A percentile compares a stretch with the other conserved stretches of the same genome.
Conservation (phyloP, 495 filamentous ascomycete genomes). For the Astrocystis sublimbata region DNA sequence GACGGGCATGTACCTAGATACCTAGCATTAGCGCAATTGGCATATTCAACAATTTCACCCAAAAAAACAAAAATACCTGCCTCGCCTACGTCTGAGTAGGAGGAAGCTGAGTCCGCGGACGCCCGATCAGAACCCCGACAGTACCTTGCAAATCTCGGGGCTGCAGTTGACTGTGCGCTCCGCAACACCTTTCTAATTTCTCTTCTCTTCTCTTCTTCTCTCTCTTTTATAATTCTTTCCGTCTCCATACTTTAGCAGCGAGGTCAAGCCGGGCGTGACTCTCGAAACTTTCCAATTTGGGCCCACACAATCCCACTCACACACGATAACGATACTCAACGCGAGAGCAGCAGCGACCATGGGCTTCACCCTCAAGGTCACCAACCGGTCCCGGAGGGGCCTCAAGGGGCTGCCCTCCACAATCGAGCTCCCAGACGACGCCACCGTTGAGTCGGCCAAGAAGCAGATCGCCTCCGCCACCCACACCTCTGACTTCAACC, state of each 20-base stretch:
- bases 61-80: background rate
- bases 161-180: background rate
- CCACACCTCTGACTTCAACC: slow-evolving; percentile 56
- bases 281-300: background rate
- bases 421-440: slow-evolving; percentile 59
- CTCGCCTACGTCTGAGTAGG: background rate
- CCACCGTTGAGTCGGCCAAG: slow-evolving; percentile 62
- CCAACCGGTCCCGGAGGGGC: slow-evolving; percentile 50
- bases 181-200: too few species aligned
- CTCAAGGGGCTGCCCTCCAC: slow-evolving; percentile 71
- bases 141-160: slow-evolving; percentile 1
- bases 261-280: background rate
- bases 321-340: too few species aligned
- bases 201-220: background rate
- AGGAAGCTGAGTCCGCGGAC: slow-evolving; percentile 11
- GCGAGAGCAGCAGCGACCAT: slow-evolving; percentile 13
- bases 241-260: too few species aligned
- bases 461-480: slow-evolving; percentile 44
- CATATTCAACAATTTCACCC: slow-evolving; percentile 4
- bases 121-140: too few species aligned
- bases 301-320: background rate
- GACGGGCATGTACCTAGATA: too few species aligned
- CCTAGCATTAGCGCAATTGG: background rate
- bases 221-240: too few species aligned
- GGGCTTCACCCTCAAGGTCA: slow-evolving; percentile 44